Evolutionary conservation across 2,329 filamentous ascomycete species (phyloP).

Genomic region (Claviceps pazoutovae): DNA sequence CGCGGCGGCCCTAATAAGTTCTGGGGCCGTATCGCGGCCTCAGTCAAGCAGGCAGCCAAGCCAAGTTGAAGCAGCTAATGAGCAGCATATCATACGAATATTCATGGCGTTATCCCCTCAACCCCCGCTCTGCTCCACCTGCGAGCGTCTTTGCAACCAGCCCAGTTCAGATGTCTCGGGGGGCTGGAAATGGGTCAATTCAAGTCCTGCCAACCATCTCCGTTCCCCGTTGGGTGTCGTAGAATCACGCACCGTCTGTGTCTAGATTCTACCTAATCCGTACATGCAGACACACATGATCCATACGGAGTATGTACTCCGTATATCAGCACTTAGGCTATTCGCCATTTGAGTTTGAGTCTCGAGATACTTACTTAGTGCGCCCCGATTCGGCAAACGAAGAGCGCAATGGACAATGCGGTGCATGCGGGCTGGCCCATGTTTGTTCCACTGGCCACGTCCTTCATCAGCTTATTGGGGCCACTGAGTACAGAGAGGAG

Average conservation of each 20-base stretch:
- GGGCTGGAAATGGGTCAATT: neutral
- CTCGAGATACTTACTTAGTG: neutral
- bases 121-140: constrained; percentile 1
- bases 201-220: neutral
- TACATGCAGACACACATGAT: no score
- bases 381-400: neutral
- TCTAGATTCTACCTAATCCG: no score
- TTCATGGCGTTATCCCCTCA: neutral
- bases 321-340: neutral
- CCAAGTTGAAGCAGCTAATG: neutral
- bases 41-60: neutral
- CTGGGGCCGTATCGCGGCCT: neutral
- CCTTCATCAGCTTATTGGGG: neutral
- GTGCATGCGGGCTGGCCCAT: neutral
- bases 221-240: no score
- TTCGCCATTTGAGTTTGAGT: neutral
- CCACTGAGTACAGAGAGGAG: neutral
- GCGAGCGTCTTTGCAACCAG: neutral
- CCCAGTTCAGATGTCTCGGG: neutral
- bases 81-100: neutral
- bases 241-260: no score
- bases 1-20: no score
- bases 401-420: neutral
- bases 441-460: neutral
- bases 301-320: no score